These are phyloP conservation scores for Scheffersomyces insectosa DNA, from an alignment of 1,139 yeast genomes.

Conservation along the genomic window DNA sequence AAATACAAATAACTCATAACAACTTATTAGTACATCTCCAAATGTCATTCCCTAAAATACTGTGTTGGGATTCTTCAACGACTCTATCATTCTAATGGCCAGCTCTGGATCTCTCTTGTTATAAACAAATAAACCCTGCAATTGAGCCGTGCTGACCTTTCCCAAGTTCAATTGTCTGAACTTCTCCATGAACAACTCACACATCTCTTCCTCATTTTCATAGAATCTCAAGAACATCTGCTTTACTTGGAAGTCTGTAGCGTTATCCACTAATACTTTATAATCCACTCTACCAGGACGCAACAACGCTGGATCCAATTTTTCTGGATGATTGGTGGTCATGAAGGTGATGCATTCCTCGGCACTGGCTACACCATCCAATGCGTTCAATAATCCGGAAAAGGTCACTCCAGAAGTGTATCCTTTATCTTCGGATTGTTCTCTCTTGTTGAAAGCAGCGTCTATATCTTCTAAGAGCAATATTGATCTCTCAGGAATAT, in stretches of 20 bases:
- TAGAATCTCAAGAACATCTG: conserved; percentile 89
- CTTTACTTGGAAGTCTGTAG: conserved; percentile 74
- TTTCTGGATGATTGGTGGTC: conserved; percentile 98
- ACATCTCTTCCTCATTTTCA: conserved; percentile 59
- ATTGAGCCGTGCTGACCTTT: conserved; percentile 83
- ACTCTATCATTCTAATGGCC: conserved; percentile 67
- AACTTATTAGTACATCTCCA: too few species aligned
- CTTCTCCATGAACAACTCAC: conserved; percentile 60
- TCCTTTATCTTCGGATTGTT: conserved; percentile 75
- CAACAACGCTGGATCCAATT: conserved; percentile 77
- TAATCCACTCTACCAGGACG: conserved; percentile 96
- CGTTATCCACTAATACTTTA: conserved; percentile 81
- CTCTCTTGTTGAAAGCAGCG: conserved; percentile 88
- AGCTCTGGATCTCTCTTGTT: conserved; percentile 80
- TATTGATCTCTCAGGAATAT: conserved; percentile 87
- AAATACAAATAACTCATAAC: too few species aligned
- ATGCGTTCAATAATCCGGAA: conserved; percentile 87
- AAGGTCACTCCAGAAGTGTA: conserved; percentile 86
- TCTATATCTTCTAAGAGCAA: conserved; percentile 89
- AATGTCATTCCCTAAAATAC: conserved; percentile 20
- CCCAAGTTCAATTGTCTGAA: conserved; percentile 53
- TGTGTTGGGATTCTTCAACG: conserved; percentile 34
- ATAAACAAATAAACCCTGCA: conserved; percentile 93
- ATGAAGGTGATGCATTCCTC: conserved; percentile 95
- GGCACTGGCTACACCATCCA: conserved; percentile 98